Conservation (phyloP, 2,329 filamentous ascomycete species). For the Cladosporium sp. region DNA sequence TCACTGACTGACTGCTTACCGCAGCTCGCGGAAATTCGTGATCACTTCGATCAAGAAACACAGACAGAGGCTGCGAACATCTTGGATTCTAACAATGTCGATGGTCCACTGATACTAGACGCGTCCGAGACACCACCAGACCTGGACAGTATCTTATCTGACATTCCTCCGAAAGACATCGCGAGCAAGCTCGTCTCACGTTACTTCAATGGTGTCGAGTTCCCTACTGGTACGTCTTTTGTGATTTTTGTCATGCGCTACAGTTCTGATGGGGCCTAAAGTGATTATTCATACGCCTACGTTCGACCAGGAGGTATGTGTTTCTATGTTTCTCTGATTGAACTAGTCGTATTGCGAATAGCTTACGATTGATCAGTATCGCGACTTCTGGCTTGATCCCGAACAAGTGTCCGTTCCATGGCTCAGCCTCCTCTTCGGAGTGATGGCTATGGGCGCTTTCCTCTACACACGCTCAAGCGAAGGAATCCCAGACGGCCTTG, state of each 20-base stretch:
- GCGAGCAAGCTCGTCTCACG: neutral
- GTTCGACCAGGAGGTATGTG: neutral
- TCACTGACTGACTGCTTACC: neutral
- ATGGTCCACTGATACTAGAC: neutral
- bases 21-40: neutral
- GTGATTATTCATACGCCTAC: neutral
- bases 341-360: neutral
- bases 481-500: neutral
- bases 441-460: neutral
- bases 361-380: neutral
- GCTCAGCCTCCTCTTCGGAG: neutral
- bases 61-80: neutral
- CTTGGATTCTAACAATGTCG: neutral
- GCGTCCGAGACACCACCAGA: neutral
- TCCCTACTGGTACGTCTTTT: neutral
- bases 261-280: neutral
- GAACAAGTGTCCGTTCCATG: neutral
- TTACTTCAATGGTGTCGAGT: neutral
- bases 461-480: neutral
- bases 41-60: neutral
- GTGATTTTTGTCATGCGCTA: neutral
- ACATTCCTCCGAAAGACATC: neutral
- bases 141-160: neutral
- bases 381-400: neutral
- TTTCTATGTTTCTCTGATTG: neutral